Conservation (phyloP, 2,329 filamentous ascomycete species). For the Ceratocystis lukuohia region DNA sequence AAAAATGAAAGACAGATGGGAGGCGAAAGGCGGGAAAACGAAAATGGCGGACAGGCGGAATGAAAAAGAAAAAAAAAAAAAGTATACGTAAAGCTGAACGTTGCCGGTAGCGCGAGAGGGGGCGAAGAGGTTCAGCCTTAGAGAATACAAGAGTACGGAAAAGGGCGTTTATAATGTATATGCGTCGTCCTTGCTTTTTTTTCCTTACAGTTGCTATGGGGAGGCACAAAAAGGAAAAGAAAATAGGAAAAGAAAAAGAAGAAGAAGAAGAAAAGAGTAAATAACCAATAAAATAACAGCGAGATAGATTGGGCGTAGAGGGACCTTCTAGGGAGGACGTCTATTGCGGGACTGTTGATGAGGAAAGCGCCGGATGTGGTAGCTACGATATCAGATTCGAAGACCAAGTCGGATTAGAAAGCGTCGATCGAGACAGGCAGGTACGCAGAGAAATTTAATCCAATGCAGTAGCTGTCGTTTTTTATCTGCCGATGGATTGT, state of each 20-base stretch:
- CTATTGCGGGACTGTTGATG: neutral
- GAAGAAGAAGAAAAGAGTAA: neutral
- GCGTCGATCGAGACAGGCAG: constrained; percentile 5
- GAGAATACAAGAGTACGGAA: neutral
- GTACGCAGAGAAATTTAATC: neutral
- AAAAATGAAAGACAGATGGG: neutral
- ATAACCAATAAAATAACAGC: neutral
- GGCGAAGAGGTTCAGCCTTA: neutral
- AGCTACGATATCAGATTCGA: constrained; percentile 5
- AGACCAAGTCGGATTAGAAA: neutral
- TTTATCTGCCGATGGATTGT: neutral
- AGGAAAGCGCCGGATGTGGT: neutral
- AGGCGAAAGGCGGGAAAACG: neutral
- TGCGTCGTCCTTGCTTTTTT: neutral
- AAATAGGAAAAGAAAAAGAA: neutral
- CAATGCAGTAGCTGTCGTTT: constrained; percentile 2
- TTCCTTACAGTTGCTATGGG: neutral
- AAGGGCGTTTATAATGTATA: neutral
- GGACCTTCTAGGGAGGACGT: neutral
- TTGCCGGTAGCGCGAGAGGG: neutral
- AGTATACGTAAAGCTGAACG: neutral
- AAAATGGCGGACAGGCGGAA: too few species aligned
- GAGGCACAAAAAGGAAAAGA: neutral
- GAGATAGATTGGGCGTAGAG: neutral
- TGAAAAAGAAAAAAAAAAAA: neutral